Conservation (phyloP, 1,139 yeast species). For the Taphrina betulina region DNA sequence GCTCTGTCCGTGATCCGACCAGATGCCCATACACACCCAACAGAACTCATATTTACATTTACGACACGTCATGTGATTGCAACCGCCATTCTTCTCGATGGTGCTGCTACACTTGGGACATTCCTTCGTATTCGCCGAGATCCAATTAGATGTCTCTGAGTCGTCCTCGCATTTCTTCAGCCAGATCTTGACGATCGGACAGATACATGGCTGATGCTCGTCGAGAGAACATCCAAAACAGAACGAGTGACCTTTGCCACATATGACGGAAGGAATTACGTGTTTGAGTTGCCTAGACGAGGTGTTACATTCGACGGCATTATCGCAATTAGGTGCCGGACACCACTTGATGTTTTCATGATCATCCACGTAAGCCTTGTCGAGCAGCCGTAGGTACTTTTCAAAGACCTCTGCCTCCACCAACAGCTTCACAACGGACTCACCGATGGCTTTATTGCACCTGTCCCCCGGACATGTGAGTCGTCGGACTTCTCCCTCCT, state of each 20-base stretch:
- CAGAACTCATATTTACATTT: conserved; percentile 80
- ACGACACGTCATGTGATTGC: conserved; percentile 80
- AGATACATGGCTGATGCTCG: conserved; percentile 82
- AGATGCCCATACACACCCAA: conserved; percentile 83
- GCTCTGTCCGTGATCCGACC: conserved; percentile 69
- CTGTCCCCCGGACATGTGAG: conserved; percentile 65
- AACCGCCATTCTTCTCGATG: conserved; percentile 52
- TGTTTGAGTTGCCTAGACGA: conserved; percentile 47
- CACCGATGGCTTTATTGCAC: conserved; percentile 43
- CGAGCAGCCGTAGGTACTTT: conserved; percentile 41
- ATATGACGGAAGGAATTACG: conserved; percentile 63
- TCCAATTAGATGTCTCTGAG: conserved; percentile 86
- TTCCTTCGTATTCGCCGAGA: conserved; percentile 77
- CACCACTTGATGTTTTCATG: conserved; percentile 66
- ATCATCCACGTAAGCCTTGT: conserved; percentile 55
- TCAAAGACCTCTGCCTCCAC: conserved; percentile 40
- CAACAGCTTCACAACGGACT: conserved; percentile 47
- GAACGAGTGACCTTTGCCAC: conserved; percentile 67
- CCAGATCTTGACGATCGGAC: conserved; percentile 71
- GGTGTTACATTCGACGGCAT: conserved; percentile 54
- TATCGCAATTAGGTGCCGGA: conserved; percentile 80
- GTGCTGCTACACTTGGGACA: conserved; percentile 56
- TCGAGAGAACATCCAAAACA: conserved; percentile 70
- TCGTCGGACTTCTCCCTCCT: conserved; percentile 51
- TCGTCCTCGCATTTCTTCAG: conserved; percentile 77